Percentiles rank a stretch among this genome's conserved stretches.
phyloP scores from a whole-genome alignment of 345 rosid genomes.

The Microthlaspi erraticum region DNA sequence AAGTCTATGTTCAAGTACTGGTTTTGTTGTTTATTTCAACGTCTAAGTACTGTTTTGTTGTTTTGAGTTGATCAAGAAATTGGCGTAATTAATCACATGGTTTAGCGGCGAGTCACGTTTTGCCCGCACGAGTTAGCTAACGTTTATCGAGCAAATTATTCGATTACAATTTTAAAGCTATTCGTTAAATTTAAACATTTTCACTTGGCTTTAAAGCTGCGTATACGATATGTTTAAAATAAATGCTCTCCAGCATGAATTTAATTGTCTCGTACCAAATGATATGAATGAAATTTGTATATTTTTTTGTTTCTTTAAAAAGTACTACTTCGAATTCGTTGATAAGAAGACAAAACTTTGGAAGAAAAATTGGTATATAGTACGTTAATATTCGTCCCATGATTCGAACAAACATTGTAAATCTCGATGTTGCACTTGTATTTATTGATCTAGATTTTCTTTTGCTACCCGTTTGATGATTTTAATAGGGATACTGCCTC shows the following conservation, averaged over 20 bases:
- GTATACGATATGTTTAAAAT: neutral
- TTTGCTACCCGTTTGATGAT: conserved; percentile 21
- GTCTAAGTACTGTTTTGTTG: neutral
- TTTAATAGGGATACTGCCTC: conserved; percentile 9
- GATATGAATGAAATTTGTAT: neutral
- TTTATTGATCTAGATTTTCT: conserved; percentile 36
- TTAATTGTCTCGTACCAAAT: neutral
- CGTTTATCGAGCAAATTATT: conserved; percentile 61
- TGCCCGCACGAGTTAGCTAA: conserved; percentile 76
- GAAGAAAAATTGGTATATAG: conserved; percentile 3
- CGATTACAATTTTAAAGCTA: conserved; percentile 34
- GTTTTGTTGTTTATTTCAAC: no score
- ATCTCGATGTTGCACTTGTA: conserved; percentile 38
- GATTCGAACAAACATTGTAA: conserved; percentile 34
- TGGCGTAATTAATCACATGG: conserved; percentile 31
- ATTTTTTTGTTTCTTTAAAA: neutral
- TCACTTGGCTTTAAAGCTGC: conserved; percentile 20
- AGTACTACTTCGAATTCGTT: neutral
- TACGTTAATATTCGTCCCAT: conserved; percentile 43
- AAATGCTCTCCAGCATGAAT: neutral
- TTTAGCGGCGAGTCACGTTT: conserved; percentile 51
- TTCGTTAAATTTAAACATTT: neutral
- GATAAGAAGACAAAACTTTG: conserved; percentile 32
- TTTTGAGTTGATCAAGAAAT: conserved; percentile 29
- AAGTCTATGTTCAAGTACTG: neutral